Base-by-base conservation (phyloP, 306 rosid species). In the Quercus glauca region DNA sequence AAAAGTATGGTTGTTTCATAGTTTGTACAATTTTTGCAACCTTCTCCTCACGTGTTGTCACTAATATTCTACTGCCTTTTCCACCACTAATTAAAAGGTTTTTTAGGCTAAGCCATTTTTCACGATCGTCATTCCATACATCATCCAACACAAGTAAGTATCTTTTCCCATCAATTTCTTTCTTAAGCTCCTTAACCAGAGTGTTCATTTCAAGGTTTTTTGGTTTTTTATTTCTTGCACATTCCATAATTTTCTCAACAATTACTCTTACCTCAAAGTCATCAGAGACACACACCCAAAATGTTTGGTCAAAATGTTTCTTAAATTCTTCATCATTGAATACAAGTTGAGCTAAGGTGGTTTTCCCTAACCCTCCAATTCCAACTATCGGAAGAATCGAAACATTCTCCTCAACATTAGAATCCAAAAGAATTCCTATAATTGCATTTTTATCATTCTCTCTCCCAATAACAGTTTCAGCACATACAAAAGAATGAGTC, bases 291-390 rank as follows among this genome's bases (percentile, higher is more conserved):
- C 72, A 37, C 18, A 76, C 61, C 79, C 79, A 76, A 9, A 26
- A 17, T 17, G 28, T 55, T 23, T 55, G 2, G 11, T 58, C 71
- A 71, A 74, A 80, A 53, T 65, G 58, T 3, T 5, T 8, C 23
- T 58, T 61, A 49, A 74, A 74, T 52, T 18, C 3, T 13, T 53
- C 28, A 52, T 73, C 74, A 2, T 55, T 53, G 14, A 31, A 73
- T 5, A 73, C 12, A 0, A 73, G 31, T 33, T 69, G 73, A 73
- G 73, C 78, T 72, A 79, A 64, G 1, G 78, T 6, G 17, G 83
- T 73, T 55, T 80, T 80, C 28, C 83, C 79, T 9, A 74, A 23
- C 41, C 83, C 79, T 23, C 78, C 79, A 9, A 69, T 2, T 6
- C 83, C 83, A 64, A 80, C 23, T 1, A 80, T 53, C 0, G 83